Evolutionary conservation across 2,329 filamentous ascomycete genomes (phyloP).

Genomic region (Colletotrichum agaves): DNA sequence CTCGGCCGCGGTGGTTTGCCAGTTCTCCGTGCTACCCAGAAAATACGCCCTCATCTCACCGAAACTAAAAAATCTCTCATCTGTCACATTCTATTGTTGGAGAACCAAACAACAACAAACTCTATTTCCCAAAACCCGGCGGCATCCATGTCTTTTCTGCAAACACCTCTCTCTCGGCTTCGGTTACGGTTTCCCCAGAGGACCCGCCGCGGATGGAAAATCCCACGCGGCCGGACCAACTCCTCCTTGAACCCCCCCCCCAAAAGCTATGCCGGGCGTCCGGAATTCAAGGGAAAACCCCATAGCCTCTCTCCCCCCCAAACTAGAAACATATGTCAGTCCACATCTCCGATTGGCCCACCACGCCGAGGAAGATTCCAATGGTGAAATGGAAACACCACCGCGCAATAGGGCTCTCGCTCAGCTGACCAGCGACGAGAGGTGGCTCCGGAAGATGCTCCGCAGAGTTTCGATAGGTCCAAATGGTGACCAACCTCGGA

Average conservation of each 20-base stretch:
- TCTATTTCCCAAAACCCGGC: not conserved
- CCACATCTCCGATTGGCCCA: not conserved
- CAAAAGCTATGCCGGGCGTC: not conserved
- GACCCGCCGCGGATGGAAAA: not conserved
- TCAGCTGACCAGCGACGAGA: not conserved
- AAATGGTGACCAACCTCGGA: not conserved
- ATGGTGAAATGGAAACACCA: not conserved
- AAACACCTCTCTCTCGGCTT: not conserved
- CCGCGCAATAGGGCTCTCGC: not conserved
- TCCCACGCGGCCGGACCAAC: not conserved
- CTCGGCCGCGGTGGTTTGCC: not conserved
- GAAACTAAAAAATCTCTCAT: not conserved
- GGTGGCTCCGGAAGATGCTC: no score
- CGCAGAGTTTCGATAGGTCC: not conserved
- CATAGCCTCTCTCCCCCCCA: not conserved
- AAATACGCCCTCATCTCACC: not conserved
- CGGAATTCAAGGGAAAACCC: no score
- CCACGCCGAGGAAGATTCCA: not conserved
- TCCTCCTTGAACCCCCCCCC: not conserved
- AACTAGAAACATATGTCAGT: not conserved
- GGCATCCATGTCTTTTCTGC: not conserved
- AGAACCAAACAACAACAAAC: not conserved
- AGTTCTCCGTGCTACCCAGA: not conserved
- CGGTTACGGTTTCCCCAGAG: not conserved
- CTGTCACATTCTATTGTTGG: not conserved